phyloP scores from a whole-genome alignment of 2,329 filamentous ascomycete genomes.

The Fusarium sp. region DNA sequence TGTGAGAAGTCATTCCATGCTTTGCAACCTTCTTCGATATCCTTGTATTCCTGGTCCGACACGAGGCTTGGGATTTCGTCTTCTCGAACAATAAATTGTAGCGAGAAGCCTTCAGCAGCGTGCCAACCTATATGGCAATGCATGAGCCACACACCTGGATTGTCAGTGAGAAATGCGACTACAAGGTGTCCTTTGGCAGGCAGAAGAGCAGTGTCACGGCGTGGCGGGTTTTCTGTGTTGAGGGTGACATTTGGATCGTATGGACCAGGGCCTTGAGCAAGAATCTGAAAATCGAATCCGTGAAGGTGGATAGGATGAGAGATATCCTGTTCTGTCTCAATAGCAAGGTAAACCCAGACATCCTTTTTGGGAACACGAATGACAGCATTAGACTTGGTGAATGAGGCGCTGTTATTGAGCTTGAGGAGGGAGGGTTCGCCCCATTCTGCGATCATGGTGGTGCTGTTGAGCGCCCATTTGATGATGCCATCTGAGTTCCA shows the following conservation, averaged over 20 bases:
- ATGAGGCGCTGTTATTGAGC: constrained; percentile 35
- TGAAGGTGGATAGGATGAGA: constrained; percentile 52
- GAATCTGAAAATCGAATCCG: constrained; percentile 48
- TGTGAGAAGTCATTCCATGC: constrained; percentile 25
- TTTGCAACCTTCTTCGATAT: constrained; percentile 25
- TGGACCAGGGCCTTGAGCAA: constrained; percentile 40
- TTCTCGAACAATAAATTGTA: constrained; percentile 38
- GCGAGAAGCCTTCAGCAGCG: constrained; percentile 36
- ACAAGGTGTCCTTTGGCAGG: constrained; percentile 57
- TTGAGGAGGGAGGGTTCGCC: constrained; percentile 43
- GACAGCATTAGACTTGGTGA: constrained; percentile 41
- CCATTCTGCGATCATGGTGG: constrained; percentile 47
- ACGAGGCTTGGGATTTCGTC: constrained; percentile 32
- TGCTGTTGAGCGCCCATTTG: constrained; percentile 57
- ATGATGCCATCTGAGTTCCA: constrained; percentile 49
- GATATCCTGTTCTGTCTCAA: constrained; percentile 40
- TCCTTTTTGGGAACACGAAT: constrained; percentile 43
- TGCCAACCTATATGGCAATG: constrained; percentile 58
- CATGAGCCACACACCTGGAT: constrained; percentile 61
- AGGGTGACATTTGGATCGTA: constrained; percentile 35
- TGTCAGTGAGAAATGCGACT: constrained; percentile 59
- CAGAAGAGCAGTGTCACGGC: constrained; percentile 63
- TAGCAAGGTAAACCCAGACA: constrained; percentile 46
- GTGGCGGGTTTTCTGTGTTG: constrained; percentile 55
- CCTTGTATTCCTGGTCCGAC: constrained; percentile 19